A percentile compares a stretch with the other conserved stretches of the same genome.
Conservation (phyloP, 2,329 filamentous ascomycete species). For the Aspergillus persii region DNA sequence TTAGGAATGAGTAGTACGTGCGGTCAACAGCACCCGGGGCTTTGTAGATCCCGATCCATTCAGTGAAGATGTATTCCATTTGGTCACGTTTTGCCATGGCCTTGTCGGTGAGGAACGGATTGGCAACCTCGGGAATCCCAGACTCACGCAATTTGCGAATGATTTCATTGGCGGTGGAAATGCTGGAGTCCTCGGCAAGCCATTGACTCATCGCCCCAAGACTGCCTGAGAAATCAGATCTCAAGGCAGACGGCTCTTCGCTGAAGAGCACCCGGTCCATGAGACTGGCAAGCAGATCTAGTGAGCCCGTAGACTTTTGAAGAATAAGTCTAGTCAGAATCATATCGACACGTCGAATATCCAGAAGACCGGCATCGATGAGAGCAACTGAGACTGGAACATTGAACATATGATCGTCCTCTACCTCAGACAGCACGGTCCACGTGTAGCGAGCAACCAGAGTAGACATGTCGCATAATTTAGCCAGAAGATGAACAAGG, state of each 20-base stretch:
- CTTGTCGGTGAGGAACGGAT: slow-evolving; percentile 56
- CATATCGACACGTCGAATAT: slow-evolving; percentile 64
- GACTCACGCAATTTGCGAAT: slow-evolving; percentile 62
- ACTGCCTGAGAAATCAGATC: slow-evolving; percentile 81
- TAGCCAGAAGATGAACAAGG: slow-evolving; percentile 59
- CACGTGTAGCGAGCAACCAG: slow-evolving; percentile 54
- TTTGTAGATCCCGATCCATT: slow-evolving; percentile 83
- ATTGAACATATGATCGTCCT: slow-evolving; percentile 63
- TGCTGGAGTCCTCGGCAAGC: slow-evolving; percentile 69
- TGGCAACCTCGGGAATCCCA: slow-evolving; percentile 55
- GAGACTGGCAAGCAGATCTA: slow-evolving; percentile 77
- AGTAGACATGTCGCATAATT: slow-evolving; percentile 61
- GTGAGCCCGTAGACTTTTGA: slow-evolving; percentile 66
- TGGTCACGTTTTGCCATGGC: slow-evolving; percentile 68
- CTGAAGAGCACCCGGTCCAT: slow-evolving; percentile 76
- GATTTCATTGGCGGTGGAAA: slow-evolving; percentile 66
- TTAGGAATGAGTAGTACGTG: slow-evolving; percentile 71
- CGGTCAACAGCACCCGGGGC: slow-evolving; percentile 74
- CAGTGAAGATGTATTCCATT: slow-evolving; percentile 91
- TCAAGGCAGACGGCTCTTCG: slow-evolving; percentile 72
- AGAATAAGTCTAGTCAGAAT: slow-evolving; percentile 71
- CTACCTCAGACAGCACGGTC: slow-evolving; percentile 49
- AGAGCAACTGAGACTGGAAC: slow-evolving; percentile 60
- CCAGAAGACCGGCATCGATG: slow-evolving; percentile 59
- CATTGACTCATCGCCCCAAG: slow-evolving; percentile 78